A percentile compares a stretch with the other conserved stretches of the same genome.
These are phyloP conservation scores for Penicillium egyptiacum DNA, from an alignment of 495 filamentous ascomycete species.

Conservation along the genomic window DNA sequence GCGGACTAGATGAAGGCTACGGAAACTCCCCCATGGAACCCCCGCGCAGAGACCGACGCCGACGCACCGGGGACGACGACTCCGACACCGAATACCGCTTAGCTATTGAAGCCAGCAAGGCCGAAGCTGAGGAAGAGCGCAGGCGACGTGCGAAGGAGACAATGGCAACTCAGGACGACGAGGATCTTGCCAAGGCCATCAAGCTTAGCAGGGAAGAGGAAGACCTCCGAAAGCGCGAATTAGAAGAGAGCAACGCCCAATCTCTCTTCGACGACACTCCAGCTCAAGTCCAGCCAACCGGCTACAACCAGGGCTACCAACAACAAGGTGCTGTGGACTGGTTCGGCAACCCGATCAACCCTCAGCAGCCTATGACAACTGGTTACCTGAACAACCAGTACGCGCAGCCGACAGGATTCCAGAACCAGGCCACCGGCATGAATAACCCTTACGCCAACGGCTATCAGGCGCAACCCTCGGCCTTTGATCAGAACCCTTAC, in stretches of 20 bases:
- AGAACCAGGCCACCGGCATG: conserved; percentile 64
- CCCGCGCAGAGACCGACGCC: conserved; percentile 45
- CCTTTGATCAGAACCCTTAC: conserved; percentile 59
- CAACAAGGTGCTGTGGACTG: conserved; percentile 95
- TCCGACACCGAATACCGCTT: conserved; percentile 91
- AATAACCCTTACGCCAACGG: conserved; percentile 65
- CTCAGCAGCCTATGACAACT: conserved; percentile 72
- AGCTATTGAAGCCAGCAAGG: conserved; percentile 94
- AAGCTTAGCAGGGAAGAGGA: conserved; percentile 96
- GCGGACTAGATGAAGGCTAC: conserved; percentile 80
- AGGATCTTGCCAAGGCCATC: conserved; percentile 91
- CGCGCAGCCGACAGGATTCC: conserved; percentile 67
- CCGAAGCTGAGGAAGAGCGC: conserved; percentile 90
- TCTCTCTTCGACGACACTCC: conserved; percentile 87
- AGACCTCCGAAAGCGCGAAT: conserved; percentile 77
- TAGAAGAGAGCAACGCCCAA: conserved; percentile 85
- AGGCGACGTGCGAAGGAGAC: conserved; percentile 62
- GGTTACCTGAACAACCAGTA: conserved; percentile 87
- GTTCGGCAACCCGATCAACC: conserved; percentile 86
- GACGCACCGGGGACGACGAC: conserved; percentile 60
- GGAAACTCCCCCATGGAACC: conserved; percentile 38
- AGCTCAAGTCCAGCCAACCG: conserved; percentile 72
- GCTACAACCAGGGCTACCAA: conserved; percentile 94
- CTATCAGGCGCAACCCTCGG: conserved; percentile 61
- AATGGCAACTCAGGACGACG: conserved; percentile 59